A percentile compares a stretch with the other conserved stretches of the same genome.
phyloP scores from a whole-genome alignment of 192 early-diverging fungal species.

The Coemansia sp. region DNA sequence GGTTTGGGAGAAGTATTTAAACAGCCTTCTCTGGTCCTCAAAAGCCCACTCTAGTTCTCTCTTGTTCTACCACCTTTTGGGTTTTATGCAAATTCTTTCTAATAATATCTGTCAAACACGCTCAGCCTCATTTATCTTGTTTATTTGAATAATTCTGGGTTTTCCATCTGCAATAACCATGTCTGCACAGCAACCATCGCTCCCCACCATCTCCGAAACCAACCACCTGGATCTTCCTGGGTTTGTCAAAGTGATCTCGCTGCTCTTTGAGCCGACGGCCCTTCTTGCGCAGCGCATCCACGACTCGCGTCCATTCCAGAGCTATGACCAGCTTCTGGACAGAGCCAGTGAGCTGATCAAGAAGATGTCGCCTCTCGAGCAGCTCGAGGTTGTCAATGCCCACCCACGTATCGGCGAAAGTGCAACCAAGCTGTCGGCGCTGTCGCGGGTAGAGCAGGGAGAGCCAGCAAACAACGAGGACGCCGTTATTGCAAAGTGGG shows the following conservation, averaged over 20 bases:
- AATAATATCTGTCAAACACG: background rate
- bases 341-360: conserved; percentile 53
- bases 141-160: background rate
- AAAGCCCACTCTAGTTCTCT: background rate
- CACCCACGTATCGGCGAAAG: conserved; percentile 87
- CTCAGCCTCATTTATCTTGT: background rate
- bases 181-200: conserved; percentile 40
- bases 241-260: conserved; percentile 64
- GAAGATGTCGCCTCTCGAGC: conserved; percentile 62
- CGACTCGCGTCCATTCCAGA: conserved; percentile 67
- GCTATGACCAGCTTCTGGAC: conserved; percentile 71
- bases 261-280: conserved; percentile 84
- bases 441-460: conserved; percentile 73
- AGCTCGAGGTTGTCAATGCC: conserved; percentile 82
- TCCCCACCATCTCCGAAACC: conserved; percentile 67
- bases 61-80: background rate
- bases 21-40: background rate
- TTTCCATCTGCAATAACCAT: conserved; percentile 15
- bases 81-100: background rate
- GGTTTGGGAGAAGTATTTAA: background rate
- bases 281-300: conserved; percentile 74
- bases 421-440: conserved; percentile 66
- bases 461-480: conserved; percentile 58
- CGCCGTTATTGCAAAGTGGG: conserved; percentile 59
- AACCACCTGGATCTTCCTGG: conserved; percentile 58